Evolutionary conservation across 805 yeast genomes (phyloP).

Genomic region (Candida oleophila): DNA sequence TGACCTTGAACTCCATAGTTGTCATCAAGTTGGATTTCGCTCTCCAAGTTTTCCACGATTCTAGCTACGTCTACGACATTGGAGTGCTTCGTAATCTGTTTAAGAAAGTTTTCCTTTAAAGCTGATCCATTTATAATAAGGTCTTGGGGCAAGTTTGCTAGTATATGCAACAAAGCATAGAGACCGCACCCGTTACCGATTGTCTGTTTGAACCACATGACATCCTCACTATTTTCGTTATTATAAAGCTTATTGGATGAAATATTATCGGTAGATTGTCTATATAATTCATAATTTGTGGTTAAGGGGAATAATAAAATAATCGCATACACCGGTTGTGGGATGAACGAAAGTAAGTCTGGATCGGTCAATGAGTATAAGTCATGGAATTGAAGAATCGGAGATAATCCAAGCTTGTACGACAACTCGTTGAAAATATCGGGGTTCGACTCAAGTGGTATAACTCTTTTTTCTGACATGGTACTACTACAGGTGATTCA

Average conservation of each 20-base stretch:
- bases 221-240: slow-evolving; percentile 29
- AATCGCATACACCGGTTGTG: slow-evolving; percentile 75
- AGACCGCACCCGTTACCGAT: slow-evolving; percentile 91
- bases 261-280: slow-evolving; percentile 18
- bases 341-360: slow-evolving; percentile 75
- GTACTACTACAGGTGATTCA: background rate
- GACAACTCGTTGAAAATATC: slow-evolving; percentile 74
- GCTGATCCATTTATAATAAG: slow-evolving; percentile 41
- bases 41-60: slow-evolving; percentile 48
- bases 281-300: slow-evolving; percentile 52
- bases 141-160: slow-evolving; percentile 47
- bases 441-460: slow-evolving; percentile 92
- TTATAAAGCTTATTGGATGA: slow-evolving; percentile 9
- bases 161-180: slow-evolving; percentile 73
- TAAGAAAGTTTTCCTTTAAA: slow-evolving; percentile 19
- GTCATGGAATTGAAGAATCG: slow-evolving; percentile 66
- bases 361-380: slow-evolving; percentile 83
- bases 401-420: slow-evolving; percentile 62
- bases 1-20: slow-evolving; percentile 55
- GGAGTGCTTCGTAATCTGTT: slow-evolving; percentile 14
- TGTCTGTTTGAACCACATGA: slow-evolving; percentile 83
- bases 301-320: slow-evolving; percentile 84
- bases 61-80: slow-evolving; percentile 36
- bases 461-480: slow-evolving; percentile 38
- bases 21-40: slow-evolving; percentile 38